phyloP scores from a whole-genome alignment of 192 early-diverging fungal species.

The Anaeromyces robustus region DNA sequence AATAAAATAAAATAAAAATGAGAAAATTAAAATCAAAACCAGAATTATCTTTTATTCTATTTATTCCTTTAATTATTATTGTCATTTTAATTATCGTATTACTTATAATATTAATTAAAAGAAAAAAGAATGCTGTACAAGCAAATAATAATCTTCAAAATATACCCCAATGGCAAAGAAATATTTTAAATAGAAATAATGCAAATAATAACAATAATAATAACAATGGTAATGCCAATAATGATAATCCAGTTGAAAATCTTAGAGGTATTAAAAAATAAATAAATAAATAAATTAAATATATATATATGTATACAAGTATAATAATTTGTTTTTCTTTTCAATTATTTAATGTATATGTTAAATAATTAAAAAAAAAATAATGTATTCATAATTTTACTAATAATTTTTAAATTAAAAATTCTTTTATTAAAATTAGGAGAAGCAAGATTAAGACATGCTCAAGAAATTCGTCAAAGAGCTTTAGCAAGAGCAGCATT shows the following conservation, averaged over 20 bases:
- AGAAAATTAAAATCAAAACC: background rate
- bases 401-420: no score
- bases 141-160: background rate
- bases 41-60: background rate
- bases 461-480: background rate
- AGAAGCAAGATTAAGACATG: background rate
- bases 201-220: background rate
- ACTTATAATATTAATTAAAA: background rate
- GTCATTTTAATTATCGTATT: background rate
- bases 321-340: no score
- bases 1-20: background rate
- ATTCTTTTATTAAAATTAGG: background rate
- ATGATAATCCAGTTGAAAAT: background rate
- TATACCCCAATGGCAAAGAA: background rate
- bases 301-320: no score
- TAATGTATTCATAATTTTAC: no score
- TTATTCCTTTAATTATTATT: background rate
- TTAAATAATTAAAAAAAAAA: no score
- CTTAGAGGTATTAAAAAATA: background rate
- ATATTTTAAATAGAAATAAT: background rate
- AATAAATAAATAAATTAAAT: background rate
- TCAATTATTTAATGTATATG: no score
- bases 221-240: background rate
- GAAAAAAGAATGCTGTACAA: background rate
- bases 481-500: background rate